Conservation (phyloP, 441 rosid genomes). For the Geranium incanum region DNA sequence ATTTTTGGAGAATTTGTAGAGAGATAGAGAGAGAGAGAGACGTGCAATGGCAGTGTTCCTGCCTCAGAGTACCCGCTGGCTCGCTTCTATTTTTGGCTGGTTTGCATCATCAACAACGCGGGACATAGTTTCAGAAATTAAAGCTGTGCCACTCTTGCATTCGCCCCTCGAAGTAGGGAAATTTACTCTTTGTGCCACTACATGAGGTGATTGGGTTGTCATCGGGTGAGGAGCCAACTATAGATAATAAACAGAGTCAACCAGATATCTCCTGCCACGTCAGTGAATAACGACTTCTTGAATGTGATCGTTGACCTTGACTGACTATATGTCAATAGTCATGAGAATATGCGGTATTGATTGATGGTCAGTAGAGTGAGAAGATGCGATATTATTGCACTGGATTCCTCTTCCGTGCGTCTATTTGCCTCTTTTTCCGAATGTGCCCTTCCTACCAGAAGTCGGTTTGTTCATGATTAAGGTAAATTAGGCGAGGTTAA, state of each 20-base stretch:
- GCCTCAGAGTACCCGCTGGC: not conserved
- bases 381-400: not conserved
- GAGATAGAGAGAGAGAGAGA: slow-evolving; percentile 9
- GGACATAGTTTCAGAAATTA: slow-evolving; percentile 14
- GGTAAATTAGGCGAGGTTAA: no score
- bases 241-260: not conserved
- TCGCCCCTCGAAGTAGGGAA: not conserved
- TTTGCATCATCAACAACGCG: slow-evolving; percentile 24
- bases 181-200: slow-evolving; percentile 2
- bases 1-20: not conserved
- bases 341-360: not conserved
- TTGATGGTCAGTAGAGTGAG: not conserved
- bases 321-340: not conserved
- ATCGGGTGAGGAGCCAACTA: not conserved
- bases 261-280: slow-evolving; percentile 2
- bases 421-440: not conserved
- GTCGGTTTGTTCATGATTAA: not conserved
- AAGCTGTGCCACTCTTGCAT: not conserved
- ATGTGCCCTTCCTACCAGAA: not conserved
- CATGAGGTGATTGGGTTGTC: not conserved
- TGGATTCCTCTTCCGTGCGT: not conserved
- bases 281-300: not conserved
- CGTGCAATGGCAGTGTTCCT: not conserved
- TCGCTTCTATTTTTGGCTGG: slow-evolving; percentile 10
- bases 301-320: not conserved